Conservation (phyloP, 768 basidiomycete genomes). For the Amyloporia xantha region DNA sequence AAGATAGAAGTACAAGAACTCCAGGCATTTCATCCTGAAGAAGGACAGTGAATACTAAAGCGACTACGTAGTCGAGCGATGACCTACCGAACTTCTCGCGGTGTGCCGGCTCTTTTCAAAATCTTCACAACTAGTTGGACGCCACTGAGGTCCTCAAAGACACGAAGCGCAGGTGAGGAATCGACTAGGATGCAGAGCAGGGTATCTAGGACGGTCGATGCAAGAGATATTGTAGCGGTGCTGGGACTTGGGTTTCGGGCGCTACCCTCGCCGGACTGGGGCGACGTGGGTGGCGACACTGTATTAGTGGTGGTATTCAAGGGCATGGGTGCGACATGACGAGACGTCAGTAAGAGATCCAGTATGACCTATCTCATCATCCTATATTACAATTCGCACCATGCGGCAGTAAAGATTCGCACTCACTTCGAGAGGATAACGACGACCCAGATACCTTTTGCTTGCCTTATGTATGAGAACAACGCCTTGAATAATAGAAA, state of each 20-base stretch:
- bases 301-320: conserved; percentile 11
- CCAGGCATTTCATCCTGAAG: conserved; percentile 88
- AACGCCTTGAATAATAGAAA: conserved; percentile 74
- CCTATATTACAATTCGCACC: neutral
- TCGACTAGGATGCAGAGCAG: conserved; percentile 88
- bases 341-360: conserved; percentile 62
- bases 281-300: conserved; percentile 22
- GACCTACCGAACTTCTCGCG: conserved; percentile 79
- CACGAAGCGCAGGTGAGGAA: conserved; percentile 62
- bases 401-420: neutral
- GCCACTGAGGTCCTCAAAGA: conserved; percentile 73
- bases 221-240: conserved; percentile 9
- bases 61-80: neutral
- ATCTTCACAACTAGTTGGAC: conserved; percentile 81
- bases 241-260: neutral
- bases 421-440: conserved; percentile 60
- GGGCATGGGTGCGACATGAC: conserved; percentile 42
- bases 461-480: conserved; percentile 60
- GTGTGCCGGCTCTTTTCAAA: conserved; percentile 78
- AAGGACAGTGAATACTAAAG: neutral
- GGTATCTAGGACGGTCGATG: conserved; percentile 58
- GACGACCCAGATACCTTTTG: conserved; percentile 65
- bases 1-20: conserved; percentile 93
- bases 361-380: conserved; percentile 51
- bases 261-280: conserved; percentile 12